Conservation (phyloP, 2,329 filamentous ascomycete genomes). For the Pseudovirgaria hyperparasitica region DNA sequence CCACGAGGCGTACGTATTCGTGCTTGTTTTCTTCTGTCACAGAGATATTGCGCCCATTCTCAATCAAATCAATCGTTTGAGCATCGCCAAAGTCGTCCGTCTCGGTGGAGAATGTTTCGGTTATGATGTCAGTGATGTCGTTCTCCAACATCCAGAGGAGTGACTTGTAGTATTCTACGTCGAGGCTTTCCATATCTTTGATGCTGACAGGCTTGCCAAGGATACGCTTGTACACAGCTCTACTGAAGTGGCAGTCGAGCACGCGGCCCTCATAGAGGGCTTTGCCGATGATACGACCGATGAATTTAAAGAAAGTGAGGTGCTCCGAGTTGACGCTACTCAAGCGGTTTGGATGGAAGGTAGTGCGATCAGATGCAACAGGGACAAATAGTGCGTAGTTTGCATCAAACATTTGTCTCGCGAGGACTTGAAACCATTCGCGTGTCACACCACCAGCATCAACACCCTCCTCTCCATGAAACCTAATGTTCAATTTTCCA, state of each 20-base stretch:
- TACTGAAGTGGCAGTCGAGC: slow-evolving; percentile 96
- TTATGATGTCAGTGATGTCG: slow-evolving; percentile 95
- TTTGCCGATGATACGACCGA: slow-evolving; percentile 95
- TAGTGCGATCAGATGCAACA: slow-evolving; percentile 92
- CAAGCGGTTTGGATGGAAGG: slow-evolving; percentile 93
- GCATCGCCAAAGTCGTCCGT: slow-evolving; percentile 88
- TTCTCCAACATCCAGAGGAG: slow-evolving; percentile 97
- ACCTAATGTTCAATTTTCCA: slow-evolving; percentile 93
- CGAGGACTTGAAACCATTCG: slow-evolving; percentile 98
- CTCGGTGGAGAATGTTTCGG: slow-evolving; percentile 89
- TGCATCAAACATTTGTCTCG: slow-evolving; percentile 96
- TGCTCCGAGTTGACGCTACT: slow-evolving; percentile 94
- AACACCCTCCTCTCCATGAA: slow-evolving; percentile 94
- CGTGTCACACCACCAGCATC: slow-evolving; percentile 95
- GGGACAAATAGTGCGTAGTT: slow-evolving; percentile 95
- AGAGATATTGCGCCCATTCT: slow-evolving; percentile 77
- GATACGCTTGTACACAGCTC: slow-evolving; percentile 96
- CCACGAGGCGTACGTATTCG: slow-evolving; percentile 87
- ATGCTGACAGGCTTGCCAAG: slow-evolving; percentile 89
- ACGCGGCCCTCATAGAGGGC: slow-evolving; percentile 92
- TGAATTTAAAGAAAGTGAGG: slow-evolving; percentile 97
- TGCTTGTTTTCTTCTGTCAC: slow-evolving; percentile 99
- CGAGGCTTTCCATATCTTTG: slow-evolving; percentile 98
- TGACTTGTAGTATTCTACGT: slow-evolving; percentile 98
- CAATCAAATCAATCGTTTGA: slow-evolving; percentile 73